Base-by-base conservation (phyloP, 345 rosid species). In the Reutealis trisperma region DNA sequence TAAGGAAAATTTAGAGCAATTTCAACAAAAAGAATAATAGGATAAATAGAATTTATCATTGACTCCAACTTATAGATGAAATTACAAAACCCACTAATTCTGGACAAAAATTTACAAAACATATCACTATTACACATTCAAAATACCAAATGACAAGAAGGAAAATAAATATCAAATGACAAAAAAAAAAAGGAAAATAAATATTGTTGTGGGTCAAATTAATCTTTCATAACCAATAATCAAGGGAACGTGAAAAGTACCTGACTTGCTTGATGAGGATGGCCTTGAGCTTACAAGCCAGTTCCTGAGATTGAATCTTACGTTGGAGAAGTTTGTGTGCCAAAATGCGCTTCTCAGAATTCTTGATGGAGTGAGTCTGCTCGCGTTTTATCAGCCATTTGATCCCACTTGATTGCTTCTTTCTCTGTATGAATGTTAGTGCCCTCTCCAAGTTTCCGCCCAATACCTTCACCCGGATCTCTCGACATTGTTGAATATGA, bases 321-420 rank as follows among this genome's bases (percentile, higher is more conserved):
- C 87, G 88, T 79, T 91, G 85, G 19, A 93, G 90, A 70, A 55
- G 82, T 87, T 95, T 93, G 63, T 92, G 91, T 5, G 99, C 98
- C 65, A 95, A 71, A 63, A 95, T 88, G 42, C 96, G 90, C 87
- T 90, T 93, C 93, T 95, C 98, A 37, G 99, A 95, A 78, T 95
- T 92, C 90, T 92, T 95, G 66, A 92, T 51, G 82, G 92, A 98
- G 68, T 79, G 89, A 30, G 82, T 87, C 88, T 87, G 90, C 61
- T 83, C 76, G 7, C 79, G 79, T 88, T 90, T 95, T 47, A 95
- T 92, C 78, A 93, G 77, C 81, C 99, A 81, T 75, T 95, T 98
- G 65, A 93, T 89, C 76, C 99, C 99, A 73, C 98, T 93, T 11
- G 93, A 85, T 34, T 79, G 85, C 99, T 93, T 95, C 88, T 84